A percentile compares a stretch with the other conserved stretches of the same genome.
These are phyloP conservation scores for Corynascus novoguineensis DNA, from an alignment of 495 filamentous ascomycete species.

Conservation along the genomic window DNA sequence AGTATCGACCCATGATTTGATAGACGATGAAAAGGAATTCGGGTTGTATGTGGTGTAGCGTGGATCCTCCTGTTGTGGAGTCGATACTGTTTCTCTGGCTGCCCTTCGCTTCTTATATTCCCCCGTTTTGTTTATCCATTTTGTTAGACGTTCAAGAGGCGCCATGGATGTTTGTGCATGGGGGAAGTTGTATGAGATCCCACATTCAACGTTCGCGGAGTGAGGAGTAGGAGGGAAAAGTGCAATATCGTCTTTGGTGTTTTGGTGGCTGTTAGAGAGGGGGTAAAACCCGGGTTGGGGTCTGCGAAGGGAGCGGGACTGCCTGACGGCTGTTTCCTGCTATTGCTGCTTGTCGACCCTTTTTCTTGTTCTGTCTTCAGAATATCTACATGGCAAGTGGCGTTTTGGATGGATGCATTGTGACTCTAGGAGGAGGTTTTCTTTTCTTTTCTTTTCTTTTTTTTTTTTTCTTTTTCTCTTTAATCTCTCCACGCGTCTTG, in stretches of 20 bases:
- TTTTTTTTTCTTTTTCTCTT: no score
- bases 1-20: constrained; percentile 27
- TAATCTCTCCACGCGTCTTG: constrained; percentile 6
- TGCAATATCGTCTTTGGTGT: background rate
- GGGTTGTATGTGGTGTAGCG: background rate
- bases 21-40: background rate
- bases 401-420: constrained; percentile 18
- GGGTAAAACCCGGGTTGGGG: constrained; percentile 6
- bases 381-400: constrained; percentile 11
- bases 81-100: background rate
- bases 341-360: background rate
- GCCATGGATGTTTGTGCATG: background rate
- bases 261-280: background rate
- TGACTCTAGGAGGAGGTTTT: background rate
- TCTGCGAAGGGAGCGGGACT: background rate
- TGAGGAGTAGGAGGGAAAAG: background rate
- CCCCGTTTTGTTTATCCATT: background rate
- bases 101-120: background rate
- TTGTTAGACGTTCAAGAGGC: constrained; percentile 20
- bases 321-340: background rate
- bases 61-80: background rate
- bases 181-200: constrained; percentile 2
- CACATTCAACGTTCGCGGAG: background rate
- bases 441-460: no score
- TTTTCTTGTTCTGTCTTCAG: constrained; percentile 1